A percentile compares a stretch with the other conserved stretches of the same genome.
These are phyloP conservation scores for Mesembryanthemum crystallinum DNA, from an alignment of 148 eudicot species.

Conservation along the genomic window DNA sequence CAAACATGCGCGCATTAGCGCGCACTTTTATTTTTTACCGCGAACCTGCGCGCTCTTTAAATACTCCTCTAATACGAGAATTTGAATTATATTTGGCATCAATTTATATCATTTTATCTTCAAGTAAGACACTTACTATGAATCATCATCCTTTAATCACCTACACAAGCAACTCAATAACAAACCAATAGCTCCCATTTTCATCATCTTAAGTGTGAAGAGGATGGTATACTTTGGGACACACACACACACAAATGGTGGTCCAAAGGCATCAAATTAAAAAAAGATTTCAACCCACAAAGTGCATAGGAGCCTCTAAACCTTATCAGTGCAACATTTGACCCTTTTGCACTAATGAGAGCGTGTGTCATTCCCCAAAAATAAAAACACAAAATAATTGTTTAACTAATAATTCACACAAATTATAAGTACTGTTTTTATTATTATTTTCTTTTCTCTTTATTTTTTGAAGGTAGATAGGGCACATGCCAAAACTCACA, in stretches of 20 bases:
- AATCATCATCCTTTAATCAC: no score
- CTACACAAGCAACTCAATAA: background rate
- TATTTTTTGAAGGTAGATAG: background rate
- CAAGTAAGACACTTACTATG: no score
- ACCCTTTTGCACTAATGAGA: constrained; percentile 2
- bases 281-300: background rate
- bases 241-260: constrained; percentile 1
- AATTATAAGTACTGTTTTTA: background rate
- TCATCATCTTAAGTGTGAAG: background rate
- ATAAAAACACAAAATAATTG: background rate
- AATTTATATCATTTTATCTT: background rate
- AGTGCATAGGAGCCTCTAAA: constrained; percentile 20
- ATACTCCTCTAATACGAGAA: background rate
- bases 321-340: constrained; percentile 13
- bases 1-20: no score
- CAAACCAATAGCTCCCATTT: background rate
- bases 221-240: background rate
- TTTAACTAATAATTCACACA: background rate
- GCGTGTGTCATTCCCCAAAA: constrained; percentile 22
- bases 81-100: background rate
- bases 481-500: constrained; percentile 25
- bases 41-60: no score
- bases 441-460: background rate
- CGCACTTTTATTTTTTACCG: no score
- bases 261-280: constrained; percentile 11